Evolutionary conservation across 352 stramenopile species (phyloP), one percentile per base, ranked within the genome.

Genomic region (Globisporangium radiosum): DNA sequence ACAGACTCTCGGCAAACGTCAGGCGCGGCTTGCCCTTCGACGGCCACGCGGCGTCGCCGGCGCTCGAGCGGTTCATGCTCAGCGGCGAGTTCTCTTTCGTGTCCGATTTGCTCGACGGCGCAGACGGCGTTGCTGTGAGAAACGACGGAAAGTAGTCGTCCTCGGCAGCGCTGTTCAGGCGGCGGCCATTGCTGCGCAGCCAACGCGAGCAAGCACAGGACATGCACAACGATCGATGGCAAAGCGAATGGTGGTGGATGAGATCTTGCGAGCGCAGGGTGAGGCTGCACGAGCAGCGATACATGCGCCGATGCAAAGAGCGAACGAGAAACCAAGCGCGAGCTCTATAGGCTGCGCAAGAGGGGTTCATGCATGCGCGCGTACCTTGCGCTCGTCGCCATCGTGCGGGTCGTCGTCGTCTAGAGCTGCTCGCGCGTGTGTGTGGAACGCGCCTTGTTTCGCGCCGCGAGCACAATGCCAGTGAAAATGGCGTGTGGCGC

Each of bases 131-230:
- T 5, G 78, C 76, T 3, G 81, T 91, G 7, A 91, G 69, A 54
- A 89, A 76, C 15, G 78, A 79, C 42, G 81, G 81, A 52, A 91
- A 91, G 67, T 85, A 91, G 50, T 91, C 81, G 37, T 91, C 79
- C 17, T 91, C 81, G 60, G 69, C 67, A 1, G 62, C 65, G 50
- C 66, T 62, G 43, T 59, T 64, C 11, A 77, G 52, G 37, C 59
- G 59, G 15, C 52, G 47, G 33, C 52, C 57, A 45, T 62, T 62
- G 49, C 57, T 62, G 57, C 43, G 2, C 25, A 33, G 25, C 25
- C 25, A 33, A 33, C 25, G 25, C 25, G 25, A 33, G 43, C 43
- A 47, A 47, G 8, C 5, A 47, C 9, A 14, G 15, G 42, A 15
- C 39, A 43, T 11, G 25, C 25, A 33, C 25, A 33, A 33, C 25